Conservation (phyloP, 495 filamentous ascomycete species). For the Jackrogersella minutella region DNA sequence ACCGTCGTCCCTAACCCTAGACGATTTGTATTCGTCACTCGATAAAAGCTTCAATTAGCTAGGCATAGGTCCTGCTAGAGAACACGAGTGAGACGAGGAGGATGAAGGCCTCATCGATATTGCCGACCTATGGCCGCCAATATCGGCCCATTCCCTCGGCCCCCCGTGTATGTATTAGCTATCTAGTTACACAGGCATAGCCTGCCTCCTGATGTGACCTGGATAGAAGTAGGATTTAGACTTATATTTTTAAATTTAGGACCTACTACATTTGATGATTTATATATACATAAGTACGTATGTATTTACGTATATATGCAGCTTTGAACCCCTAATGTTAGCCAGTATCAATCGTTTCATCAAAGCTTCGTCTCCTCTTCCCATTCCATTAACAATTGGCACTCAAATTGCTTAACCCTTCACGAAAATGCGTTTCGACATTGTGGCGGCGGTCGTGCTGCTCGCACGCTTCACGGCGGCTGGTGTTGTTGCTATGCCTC, state of each 20-base stretch:
- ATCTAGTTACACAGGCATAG: constrained; percentile 18
- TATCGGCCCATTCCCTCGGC: constrained; percentile 10
- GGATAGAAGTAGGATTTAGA: constrained; percentile 17
- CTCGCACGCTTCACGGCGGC: constrained; percentile 33
- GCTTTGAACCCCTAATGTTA: not conserved
- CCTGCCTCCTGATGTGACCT: constrained; percentile 16
- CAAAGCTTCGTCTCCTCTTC: constrained; percentile 4
- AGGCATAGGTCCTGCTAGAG: not conserved
- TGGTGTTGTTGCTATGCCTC: constrained; percentile 9
- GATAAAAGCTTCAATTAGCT: not conserved
- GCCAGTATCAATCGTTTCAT: constrained; percentile 4
- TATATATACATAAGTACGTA: not conserved
- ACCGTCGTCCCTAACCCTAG: not conserved
- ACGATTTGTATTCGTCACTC: not conserved
- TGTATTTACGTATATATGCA: constrained; percentile 10
- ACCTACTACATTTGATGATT: not conserved
- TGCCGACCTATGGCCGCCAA: not conserved
- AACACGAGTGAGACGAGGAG: not conserved
- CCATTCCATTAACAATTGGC: not conserved
- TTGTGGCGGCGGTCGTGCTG: constrained; percentile 26
- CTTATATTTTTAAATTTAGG: constrained; percentile 25
- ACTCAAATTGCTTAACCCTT: not conserved
- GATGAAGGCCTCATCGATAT: constrained; percentile 11
- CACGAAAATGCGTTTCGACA: constrained; percentile 25
- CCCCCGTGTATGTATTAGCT: not conserved